Evolutionary conservation across 2,329 filamentous ascomycete genomes (phyloP).

Genomic region (Fusarium haematococcum): DNA sequence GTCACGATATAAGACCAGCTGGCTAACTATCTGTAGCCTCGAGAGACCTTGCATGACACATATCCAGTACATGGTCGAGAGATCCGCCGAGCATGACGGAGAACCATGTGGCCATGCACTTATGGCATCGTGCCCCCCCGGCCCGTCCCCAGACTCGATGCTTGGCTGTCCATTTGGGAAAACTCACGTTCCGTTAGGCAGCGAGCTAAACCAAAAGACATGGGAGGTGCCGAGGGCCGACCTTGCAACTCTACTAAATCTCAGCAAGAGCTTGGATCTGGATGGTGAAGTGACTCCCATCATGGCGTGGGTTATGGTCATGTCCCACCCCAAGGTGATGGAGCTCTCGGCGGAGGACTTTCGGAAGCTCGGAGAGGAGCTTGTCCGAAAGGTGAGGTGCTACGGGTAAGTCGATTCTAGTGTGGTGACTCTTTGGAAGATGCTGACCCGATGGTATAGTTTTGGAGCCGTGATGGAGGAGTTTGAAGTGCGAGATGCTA

Average conservation of each 20-base stretch:
- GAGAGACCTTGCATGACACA: constrained; percentile 96
- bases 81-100: constrained; percentile 68
- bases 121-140: constrained; percentile 91
- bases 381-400: constrained; percentile 86
- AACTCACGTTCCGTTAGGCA: constrained; percentile 51
- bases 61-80: constrained; percentile 80
- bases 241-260: constrained; percentile 82
- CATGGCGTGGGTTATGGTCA: constrained; percentile 90
- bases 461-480: constrained; percentile 75
- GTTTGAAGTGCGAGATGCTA: constrained; percentile 80
- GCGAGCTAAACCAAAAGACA: constrained; percentile 71
- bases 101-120: constrained; percentile 88
- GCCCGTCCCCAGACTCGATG: constrained; percentile 64
- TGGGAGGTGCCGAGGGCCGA: constrained; percentile 83
- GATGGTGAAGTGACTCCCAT: constrained; percentile 94
- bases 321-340: constrained; percentile 75
- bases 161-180: constrained; percentile 66
- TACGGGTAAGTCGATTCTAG: constrained; percentile 78
- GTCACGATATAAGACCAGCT: constrained; percentile 39
- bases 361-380: constrained; percentile 75
- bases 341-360: constrained; percentile 78
- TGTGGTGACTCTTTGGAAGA: background rate
- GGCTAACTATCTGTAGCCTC: constrained; percentile 73
- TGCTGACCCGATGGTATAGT: constrained; percentile 48
- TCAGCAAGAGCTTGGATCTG: constrained; percentile 84